Conservation (phyloP, 1,284 basidiomycete species). For the Porphyrellus sp. region DNA sequence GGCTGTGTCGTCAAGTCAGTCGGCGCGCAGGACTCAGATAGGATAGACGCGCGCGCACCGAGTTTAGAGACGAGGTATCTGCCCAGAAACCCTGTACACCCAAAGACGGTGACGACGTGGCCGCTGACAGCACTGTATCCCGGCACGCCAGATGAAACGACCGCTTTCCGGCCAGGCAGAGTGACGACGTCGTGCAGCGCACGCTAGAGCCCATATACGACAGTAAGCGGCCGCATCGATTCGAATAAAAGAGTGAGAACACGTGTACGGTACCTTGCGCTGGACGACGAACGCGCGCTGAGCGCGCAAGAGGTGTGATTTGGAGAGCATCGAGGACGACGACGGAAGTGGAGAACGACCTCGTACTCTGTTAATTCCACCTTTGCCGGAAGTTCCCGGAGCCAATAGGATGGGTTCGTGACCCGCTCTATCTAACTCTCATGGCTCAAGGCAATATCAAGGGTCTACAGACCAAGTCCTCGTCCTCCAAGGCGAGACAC, state of each 20-base stretch:
- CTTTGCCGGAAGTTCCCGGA: constrained; percentile 31
- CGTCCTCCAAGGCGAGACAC: constrained; percentile 48
- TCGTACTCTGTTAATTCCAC: constrained; percentile 1
- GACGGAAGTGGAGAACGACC: constrained; percentile 20
- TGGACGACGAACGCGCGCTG: constrained; percentile 45
- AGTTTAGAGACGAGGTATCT: constrained; percentile 93
- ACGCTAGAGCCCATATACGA: constrained; percentile 44
- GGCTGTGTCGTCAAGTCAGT: constrained; percentile 48
- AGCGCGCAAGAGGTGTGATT: constrained; percentile 46
- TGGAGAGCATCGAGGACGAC: constrained; percentile 46
- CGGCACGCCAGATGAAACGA: constrained; percentile 73
- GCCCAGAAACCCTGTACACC: constrained; percentile 93
- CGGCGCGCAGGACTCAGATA: not conserved
- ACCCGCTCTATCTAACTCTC: not conserved
- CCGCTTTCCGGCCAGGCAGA: constrained; percentile 60
- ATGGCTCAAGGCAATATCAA: constrained; percentile 68
- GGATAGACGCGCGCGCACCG: constrained; percentile 46
- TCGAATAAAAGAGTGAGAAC: not conserved
- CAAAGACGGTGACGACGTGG: constrained; percentile 95
- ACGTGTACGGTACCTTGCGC: constrained; percentile 41
- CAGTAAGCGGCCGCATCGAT: not conserved
- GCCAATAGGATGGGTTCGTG: not conserved
- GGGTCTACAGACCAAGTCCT: constrained; percentile 53
- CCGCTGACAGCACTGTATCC: constrained; percentile 87
- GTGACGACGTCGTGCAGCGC: constrained; percentile 66